Conservation (phyloP, 306 rosid genomes). For the Myrica gale region DNA sequence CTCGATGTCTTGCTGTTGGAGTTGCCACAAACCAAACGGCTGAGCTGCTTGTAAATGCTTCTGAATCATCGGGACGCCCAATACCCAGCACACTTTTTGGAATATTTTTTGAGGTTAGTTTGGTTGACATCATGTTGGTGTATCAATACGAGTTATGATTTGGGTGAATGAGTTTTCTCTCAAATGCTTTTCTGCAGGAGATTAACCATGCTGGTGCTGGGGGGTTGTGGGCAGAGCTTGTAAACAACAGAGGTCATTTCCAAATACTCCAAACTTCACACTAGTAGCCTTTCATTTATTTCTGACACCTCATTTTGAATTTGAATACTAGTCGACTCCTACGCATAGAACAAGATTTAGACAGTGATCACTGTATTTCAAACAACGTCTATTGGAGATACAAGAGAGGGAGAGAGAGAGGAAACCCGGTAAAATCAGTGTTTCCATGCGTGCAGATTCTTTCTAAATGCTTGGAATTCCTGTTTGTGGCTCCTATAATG, state of each 20-base stretch:
- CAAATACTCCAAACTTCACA: constrained; percentile 3
- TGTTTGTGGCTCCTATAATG: neutral
- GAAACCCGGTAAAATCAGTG: neutral
- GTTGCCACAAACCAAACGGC: constrained; percentile 41
- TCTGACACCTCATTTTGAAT: neutral
- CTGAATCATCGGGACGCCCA: constrained; percentile 46
- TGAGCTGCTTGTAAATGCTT: constrained; percentile 56
- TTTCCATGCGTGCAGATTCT: neutral
- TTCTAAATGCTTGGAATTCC: neutral
- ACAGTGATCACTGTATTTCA: neutral
- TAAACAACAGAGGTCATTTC: constrained; percentile 59
- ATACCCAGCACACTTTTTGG: constrained; percentile 75
- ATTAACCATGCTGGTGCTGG: constrained; percentile 89
- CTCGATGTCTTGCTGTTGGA: constrained; percentile 43
- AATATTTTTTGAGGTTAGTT: constrained; percentile 74
- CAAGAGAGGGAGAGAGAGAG: neutral
- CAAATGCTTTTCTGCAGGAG: constrained; percentile 47
- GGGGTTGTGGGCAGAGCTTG: constrained; percentile 82
- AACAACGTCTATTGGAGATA: neutral
- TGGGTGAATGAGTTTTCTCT: neutral
- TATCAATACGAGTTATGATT: neutral
- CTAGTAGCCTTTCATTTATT: too few relatives aligned
- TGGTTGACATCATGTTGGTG: neutral
- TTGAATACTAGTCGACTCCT: neutral
- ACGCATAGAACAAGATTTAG: neutral